Base-by-base conservation (phyloP, 2,329 filamentous ascomycete species). In the Chaetomium sp. region DNA sequence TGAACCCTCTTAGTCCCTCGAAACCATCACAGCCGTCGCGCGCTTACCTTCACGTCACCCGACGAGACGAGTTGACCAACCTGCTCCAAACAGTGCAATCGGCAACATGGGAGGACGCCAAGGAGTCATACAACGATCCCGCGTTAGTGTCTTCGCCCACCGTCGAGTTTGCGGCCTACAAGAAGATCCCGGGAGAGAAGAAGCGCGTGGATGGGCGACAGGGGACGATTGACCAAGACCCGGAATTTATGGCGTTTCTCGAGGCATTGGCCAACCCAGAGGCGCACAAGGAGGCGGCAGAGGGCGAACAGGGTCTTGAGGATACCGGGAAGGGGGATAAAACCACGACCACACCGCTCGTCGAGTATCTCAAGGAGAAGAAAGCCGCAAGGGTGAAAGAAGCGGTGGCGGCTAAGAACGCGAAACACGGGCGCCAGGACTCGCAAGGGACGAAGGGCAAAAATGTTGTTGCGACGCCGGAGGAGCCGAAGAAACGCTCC, bases 221-320 rank as follows among this genome's bases (percentile, higher is more conserved):
- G 69, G 94, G 92, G 52, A 96, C 91, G 3, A 97, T 99, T 62
- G 94, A 99, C 65, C 91, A 96, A 68, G 94, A 99, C 66, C 85
- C 89, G 0, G 94, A 97, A 64, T 99, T 96, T 65, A 95, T 96
- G 76, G 84, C 86, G 33, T 99, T 97, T 69, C 79, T 99, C 6
- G 88, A 95, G 69, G 87, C 82, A 53, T 79, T 97, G 47, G 95
- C 91, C 1, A 90, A 95, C 63, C 81, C 81, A 1, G 70, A 71
- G 7, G 72, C 74, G 1, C 65, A 73, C 5, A 80, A 77, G 51
- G 78, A 82, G 51, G 76, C 80, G n/a, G 64, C 69, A 9, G 74
- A 79, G 12, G 69, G 70, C 5, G 74, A 78, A 10, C 66, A 81
- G 10, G 66, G 74, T 8, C 71, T 75, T 0, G 79, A 78, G 32